phyloP scores from a whole-genome alignment of 1,284 basidiomycete species.

The Cerioporus squamosus region DNA sequence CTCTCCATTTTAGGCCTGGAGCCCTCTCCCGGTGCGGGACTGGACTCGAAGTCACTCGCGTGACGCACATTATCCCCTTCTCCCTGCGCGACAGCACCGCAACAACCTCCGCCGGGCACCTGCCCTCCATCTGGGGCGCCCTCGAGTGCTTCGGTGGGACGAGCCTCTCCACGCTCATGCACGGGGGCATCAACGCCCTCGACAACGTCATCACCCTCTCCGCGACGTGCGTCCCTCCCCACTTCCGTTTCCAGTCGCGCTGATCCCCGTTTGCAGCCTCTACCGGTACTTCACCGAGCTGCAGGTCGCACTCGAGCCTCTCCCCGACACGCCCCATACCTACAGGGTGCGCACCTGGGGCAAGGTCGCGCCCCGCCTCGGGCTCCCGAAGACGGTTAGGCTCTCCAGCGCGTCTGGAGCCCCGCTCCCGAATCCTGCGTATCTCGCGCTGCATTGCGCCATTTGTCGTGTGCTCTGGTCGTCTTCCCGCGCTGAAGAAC shows the following conservation, averaged over 20 bases:
- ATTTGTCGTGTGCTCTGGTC: slow-evolving; percentile 21
- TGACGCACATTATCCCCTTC: slow-evolving; percentile 22
- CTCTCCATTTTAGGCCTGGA: background rate
- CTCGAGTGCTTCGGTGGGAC: slow-evolving; percentile 21
- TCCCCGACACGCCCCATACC: slow-evolving; percentile 10
- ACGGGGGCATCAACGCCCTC: slow-evolving; percentile 20
- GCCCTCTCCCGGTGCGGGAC: slow-evolving; percentile 1
- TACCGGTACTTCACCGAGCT: slow-evolving; percentile 25
- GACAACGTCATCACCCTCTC: slow-evolving; percentile 24
- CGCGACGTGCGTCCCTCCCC: slow-evolving; percentile 14
- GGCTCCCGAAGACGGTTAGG: slow-evolving; percentile 21
- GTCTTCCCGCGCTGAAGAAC: slow-evolving; percentile 20
- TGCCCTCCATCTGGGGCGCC: slow-evolving; percentile 21
- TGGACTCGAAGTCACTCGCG: slow-evolving; percentile 19
- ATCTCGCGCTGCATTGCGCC: slow-evolving; percentile 21
- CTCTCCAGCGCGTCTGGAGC: slow-evolving; percentile 8
- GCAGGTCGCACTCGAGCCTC: slow-evolving; percentile 20
- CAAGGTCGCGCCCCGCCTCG: slow-evolving; percentile 22
- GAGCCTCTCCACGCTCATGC: slow-evolving; percentile 18
- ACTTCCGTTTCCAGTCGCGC: background rate
- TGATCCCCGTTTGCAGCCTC: slow-evolving; percentile 1
- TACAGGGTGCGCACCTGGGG: slow-evolving; percentile 24
- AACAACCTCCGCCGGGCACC: slow-evolving; percentile 10
- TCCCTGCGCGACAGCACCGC: slow-evolving; percentile 17
- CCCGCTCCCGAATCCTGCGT: slow-evolving; percentile 17